Evolutionary conservation across 768 basidiomycete genomes (phyloP).

Genomic region (Clavulina sp.): DNA sequence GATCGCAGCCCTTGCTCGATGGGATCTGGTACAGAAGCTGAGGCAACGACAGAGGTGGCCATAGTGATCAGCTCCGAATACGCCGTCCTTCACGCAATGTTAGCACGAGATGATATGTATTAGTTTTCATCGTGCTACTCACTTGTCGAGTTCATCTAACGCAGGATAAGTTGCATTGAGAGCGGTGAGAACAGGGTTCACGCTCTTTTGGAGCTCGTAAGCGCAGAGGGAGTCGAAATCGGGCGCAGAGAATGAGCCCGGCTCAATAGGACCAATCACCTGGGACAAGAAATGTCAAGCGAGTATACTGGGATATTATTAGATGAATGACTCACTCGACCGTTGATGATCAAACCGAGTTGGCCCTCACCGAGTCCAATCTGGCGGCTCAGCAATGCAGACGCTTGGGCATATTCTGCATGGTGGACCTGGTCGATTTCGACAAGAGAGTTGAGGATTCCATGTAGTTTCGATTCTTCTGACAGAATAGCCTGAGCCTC

Average conservation of each 20-base stretch:
- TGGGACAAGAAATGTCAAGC: constrained; percentile 18
- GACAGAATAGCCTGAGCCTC: not conserved
- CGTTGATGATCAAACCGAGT: constrained; percentile 58
- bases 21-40: constrained; percentile 53
- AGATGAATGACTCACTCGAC: constrained; percentile 41
- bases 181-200: constrained; percentile 48
- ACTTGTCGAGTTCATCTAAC: not conserved
- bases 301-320: not conserved
- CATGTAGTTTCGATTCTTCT: not conserved
- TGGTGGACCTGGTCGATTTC: not conserved
- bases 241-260: constrained; percentile 39
- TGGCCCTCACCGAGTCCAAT: constrained; percentile 44
- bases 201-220: constrained; percentile 60
- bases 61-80: constrained; percentile 33
- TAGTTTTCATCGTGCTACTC: not conserved
- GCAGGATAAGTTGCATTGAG: constrained; percentile 21
- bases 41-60: constrained; percentile 53
- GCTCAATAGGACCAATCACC: constrained; percentile 59
- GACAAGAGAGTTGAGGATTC: not conserved
- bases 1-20: constrained; percentile 61
- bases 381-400: constrained; percentile 29
- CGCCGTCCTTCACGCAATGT: not conserved
- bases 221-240: constrained; percentile 56
- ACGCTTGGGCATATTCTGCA: not conserved
- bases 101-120: not conserved